Base-by-base conservation (phyloP, 345 rosid species). In the Gossypium arboreum region DNA sequence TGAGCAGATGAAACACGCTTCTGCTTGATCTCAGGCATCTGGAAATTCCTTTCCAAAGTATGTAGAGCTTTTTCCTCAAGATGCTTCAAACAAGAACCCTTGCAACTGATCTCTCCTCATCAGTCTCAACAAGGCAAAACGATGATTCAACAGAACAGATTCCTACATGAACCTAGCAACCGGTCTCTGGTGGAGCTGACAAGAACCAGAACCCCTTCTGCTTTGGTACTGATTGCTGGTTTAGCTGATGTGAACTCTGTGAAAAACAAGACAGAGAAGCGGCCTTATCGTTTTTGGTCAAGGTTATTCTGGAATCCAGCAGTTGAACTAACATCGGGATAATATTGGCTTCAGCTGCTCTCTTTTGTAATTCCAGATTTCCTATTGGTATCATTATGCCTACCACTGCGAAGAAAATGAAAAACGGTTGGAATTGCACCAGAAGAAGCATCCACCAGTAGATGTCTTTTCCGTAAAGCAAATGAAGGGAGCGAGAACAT, bases 111-210 rank as follows among this genome's bases (percentile, higher is more conserved):
- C 64, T 69, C 44, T 88, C 78, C 3, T 92, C 90, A 55, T 83
- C 77, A 34, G 92, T 90, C 77, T 88, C 90, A 29, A 88, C 50
- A 48, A 90, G 90, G 82, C 89, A 90, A 81, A 86, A 90, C 41
- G 94, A 88, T 22, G 89, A 80, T 76, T 86, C 78, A 56, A 85
- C 79, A 4, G 82, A 54, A 81, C 90, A 90, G 11, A 90, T 51
- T 69, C 94, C 92, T 52, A 81, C 78, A 63, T 90, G 94, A 68
- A 86, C 77, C 47, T 3, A 43, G 79, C 94, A 90, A 57, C 67
- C 55, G 24, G 75, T 61, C 75, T 84, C 87, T 15, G 74, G 84
- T 50, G 88, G 85, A 73, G 79, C 73, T 17, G 88, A 78, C 44
- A 85, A 84, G 84, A 88, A 90, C 82, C 79, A 81, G 68, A 85